phyloP scores from a whole-genome alignment of 257 asterid species.

The Ophiorrhiza pumila region DNA sequence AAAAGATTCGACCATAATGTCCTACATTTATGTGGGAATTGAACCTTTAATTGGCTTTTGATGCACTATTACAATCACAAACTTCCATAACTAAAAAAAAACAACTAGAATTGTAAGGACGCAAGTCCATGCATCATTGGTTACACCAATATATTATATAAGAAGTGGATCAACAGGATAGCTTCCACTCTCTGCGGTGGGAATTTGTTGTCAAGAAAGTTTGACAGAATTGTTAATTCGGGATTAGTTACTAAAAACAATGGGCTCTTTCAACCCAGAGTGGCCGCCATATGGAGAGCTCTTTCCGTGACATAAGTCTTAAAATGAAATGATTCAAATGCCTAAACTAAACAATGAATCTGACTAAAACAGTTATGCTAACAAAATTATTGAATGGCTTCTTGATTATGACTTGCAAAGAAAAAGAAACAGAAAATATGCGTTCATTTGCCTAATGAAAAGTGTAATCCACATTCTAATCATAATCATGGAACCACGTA shows the following conservation, averaged over 20 bases:
- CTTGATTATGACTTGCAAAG: slow-evolving; percentile 21
- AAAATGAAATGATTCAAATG: slow-evolving; percentile 5
- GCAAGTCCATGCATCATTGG: background rate
- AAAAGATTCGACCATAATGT: too few species aligned
- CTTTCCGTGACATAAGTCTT: background rate
- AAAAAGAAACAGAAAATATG: too few species aligned
- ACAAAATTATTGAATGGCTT: slow-evolving; percentile 13
- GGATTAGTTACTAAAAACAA: background rate
- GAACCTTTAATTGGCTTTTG: slow-evolving; percentile 5
- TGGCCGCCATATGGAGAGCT: slow-evolving; percentile 13
- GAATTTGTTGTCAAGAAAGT: background rate
- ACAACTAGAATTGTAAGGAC: background rate
- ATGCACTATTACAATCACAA: background rate
- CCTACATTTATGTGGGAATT: too few species aligned
- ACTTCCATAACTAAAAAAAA: background rate
- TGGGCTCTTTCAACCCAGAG: slow-evolving; percentile 3
- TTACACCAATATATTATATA: background rate
- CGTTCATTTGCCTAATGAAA: slow-evolving; percentile 25
- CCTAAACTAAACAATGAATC: slow-evolving; percentile 14
- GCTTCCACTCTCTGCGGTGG: slow-evolving; percentile 21
- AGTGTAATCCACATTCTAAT: slow-evolving; percentile 38
- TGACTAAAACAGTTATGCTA: slow-evolving; percentile 20
- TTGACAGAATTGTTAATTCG: background rate
- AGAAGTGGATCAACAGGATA: slow-evolving; percentile 7
- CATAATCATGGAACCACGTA: slow-evolving; percentile 42